phyloP scores from a whole-genome alignment of 2,329 filamentous ascomycete species.

The Penicillium olsonii region DNA sequence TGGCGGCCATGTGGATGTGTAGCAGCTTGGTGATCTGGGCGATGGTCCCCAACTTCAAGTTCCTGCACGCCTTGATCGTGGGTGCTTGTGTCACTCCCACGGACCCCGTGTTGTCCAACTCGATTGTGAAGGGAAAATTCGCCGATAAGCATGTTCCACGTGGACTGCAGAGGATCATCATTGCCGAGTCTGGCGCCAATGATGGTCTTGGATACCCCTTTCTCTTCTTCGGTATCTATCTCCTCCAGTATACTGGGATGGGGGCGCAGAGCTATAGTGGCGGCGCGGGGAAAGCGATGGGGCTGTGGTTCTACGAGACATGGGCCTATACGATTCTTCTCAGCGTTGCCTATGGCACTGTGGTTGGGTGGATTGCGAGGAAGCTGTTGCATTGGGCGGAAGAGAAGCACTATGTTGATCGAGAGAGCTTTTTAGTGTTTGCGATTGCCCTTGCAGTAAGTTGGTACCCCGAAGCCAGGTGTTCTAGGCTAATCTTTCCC shows the following conservation, averaged over 20 bases:
- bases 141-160: slow-evolving; percentile 87
- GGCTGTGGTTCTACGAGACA: slow-evolving; percentile 80
- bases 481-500: slow-evolving; percentile 4
- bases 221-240: slow-evolving; percentile 78
- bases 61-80: slow-evolving; percentile 77
- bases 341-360: slow-evolving; percentile 73
- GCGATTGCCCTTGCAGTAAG: slow-evolving; percentile 75
- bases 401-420: slow-evolving; percentile 76
- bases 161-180: slow-evolving; percentile 76
- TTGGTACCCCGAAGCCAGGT: slow-evolving; percentile 11
- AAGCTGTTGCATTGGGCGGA: slow-evolving; percentile 83
- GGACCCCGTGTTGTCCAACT: slow-evolving; percentile 83
- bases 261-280: slow-evolving; percentile 58
- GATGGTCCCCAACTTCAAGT: slow-evolving; percentile 68
- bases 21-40: slow-evolving; percentile 80
- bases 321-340: slow-evolving; percentile 81
- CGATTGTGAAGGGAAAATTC: slow-evolving; percentile 91
- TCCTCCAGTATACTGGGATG: slow-evolving; percentile 73
- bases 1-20: slow-evolving; percentile 82
- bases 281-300: slow-evolving; percentile 68
- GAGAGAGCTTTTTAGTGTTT: slow-evolving; percentile 85
- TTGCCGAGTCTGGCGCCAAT: slow-evolving; percentile 83
- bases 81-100: slow-evolving; percentile 90
- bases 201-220: slow-evolving; percentile 90
- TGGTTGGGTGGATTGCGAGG: slow-evolving; percentile 79